These are phyloP conservation scores for Phoma sp. DNA, from an alignment of 2,329 filamentous ascomycete species.

Conservation along the genomic window DNA sequence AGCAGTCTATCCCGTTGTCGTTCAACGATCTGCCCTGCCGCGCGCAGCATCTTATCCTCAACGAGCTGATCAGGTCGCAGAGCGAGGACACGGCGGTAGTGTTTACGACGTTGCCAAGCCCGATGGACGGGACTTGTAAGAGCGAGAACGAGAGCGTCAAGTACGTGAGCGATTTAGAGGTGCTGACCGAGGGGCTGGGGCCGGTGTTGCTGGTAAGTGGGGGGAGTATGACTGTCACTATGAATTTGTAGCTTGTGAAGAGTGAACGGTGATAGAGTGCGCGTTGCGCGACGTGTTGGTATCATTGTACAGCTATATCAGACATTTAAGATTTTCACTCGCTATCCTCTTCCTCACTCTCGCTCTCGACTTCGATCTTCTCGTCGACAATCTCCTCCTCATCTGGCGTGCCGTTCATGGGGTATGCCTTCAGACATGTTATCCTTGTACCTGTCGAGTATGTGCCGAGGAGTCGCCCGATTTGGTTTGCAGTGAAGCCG, in stretches of 20 bases:
- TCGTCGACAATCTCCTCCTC: conserved; percentile 30
- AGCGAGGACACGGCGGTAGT: conserved; percentile 69
- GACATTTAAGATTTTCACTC: conserved; percentile 17
- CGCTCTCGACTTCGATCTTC: conserved; percentile 23
- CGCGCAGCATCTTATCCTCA: conserved; percentile 84
- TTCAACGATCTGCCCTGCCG: conserved; percentile 88
- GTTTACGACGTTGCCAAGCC: conserved; percentile 83
- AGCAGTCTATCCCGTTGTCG: conserved; percentile 70
- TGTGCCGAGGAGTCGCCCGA: conserved; percentile 73
- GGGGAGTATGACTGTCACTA: conserved; percentile 89
- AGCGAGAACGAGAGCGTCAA: conserved; percentile 73
- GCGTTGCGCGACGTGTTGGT: conserved; percentile 9
- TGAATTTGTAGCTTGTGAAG: conserved; percentile 62
- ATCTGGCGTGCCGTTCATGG: conserved; percentile 67
- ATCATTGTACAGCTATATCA: conserved; percentile 16
- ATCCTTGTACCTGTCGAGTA: conserved; percentile 89
- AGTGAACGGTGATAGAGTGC: background rate
- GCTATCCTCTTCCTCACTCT: conserved; percentile 30
- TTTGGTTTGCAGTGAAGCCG: conserved; percentile 48
- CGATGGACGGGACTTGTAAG: conserved; percentile 74
- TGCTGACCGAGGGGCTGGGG: conserved; percentile 76
- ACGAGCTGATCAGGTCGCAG: conserved; percentile 72
- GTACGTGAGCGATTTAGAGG: conserved; percentile 79
- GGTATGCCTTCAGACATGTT: conserved; percentile 84
- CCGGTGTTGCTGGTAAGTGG: conserved; percentile 81